These are phyloP conservation scores for Colletotrichum spaethianum DNA, from an alignment of 2,329 filamentous ascomycete species.

Conservation along the genomic window DNA sequence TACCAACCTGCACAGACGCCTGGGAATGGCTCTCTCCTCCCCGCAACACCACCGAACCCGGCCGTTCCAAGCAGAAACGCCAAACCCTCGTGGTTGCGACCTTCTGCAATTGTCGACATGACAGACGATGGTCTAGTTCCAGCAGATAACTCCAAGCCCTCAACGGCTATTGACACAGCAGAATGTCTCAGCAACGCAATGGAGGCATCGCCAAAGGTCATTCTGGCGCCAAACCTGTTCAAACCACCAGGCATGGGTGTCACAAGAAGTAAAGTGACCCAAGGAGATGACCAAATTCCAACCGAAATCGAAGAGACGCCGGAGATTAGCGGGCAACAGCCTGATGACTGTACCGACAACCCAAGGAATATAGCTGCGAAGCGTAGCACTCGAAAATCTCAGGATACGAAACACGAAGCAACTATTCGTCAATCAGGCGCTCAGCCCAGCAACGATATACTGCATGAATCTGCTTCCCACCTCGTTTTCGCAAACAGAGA, in stretches of 20 bases:
- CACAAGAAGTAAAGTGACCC: neutral
- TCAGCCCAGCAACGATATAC: neutral
- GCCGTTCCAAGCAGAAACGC: neutral
- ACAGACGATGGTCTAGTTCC: neutral
- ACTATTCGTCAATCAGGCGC: neutral
- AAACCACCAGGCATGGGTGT: neutral
- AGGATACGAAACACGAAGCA: neutral
- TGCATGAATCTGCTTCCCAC: neutral
- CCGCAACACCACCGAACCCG: neutral
- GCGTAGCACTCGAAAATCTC: neutral
- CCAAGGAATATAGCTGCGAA: neutral
- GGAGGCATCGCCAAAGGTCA: neutral
- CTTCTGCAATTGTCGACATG: neutral
- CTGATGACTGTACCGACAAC: too few species aligned
- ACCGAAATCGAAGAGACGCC: neutral
- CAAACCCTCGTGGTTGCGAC: neutral
- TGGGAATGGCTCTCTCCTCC: neutral
- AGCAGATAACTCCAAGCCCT: neutral
- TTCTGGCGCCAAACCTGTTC: neutral
- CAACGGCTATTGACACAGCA: neutral
- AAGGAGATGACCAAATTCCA: neutral
- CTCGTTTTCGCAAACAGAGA: neutral
- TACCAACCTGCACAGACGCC: conserved; percentile 8
- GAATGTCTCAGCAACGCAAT: neutral
- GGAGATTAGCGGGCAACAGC: neutral